Evolutionary conservation across 179 eudicot species (phyloP), one percentile per base, ranked within the genome.

Genomic region (Camellia oleifera): DNA sequence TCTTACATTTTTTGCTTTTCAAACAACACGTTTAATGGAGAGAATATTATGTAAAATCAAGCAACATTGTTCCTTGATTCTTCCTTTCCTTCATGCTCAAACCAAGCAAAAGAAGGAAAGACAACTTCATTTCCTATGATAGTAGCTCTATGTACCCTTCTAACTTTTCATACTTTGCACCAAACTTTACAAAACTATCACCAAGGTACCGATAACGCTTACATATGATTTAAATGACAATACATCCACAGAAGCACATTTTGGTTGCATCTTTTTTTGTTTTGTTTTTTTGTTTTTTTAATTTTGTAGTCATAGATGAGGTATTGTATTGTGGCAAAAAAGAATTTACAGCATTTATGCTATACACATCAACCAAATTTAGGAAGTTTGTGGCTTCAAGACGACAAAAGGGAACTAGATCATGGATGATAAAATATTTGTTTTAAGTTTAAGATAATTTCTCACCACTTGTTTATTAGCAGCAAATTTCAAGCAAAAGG

Each of bases 1-100:
- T 72, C 75, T 72, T 13, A 26, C 45, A 32, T 44, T 20, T 20
- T 72, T 52, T 72, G 44, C 75, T 12, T 44, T 72, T 72, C 44
- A 20, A 45, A 12, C 18, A 8, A 17, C 48, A 69, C 17, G 7
- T 15, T 18, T 18, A n/a, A 44, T 7, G 45, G 23, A 69, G 48
- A 69, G 32, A 69, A 23, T 17, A 70, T 17, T 12, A 46, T n/a
- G 14, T 70, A 72, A 71, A 48, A 52, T 72, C 58, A 18, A 23
- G 45, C 3, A 52, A 72, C 46, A 52, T 3, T 53, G 44, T 54
- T 53, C 50, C 50, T 68, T 14, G 4, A 23, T 23, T 65, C 50
- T 68, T 68, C 61, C 44, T 15, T 52, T 26, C 32, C 32, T 61
- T 5, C 14, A 9, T 4, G 60, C 26, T 53, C 62, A 15, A 8